Evolutionary conservation across 2,329 filamentous ascomycete genomes (phyloP), one percentile per base, ranked within the genome.

Genomic region (Beauveria asiatica): DNA sequence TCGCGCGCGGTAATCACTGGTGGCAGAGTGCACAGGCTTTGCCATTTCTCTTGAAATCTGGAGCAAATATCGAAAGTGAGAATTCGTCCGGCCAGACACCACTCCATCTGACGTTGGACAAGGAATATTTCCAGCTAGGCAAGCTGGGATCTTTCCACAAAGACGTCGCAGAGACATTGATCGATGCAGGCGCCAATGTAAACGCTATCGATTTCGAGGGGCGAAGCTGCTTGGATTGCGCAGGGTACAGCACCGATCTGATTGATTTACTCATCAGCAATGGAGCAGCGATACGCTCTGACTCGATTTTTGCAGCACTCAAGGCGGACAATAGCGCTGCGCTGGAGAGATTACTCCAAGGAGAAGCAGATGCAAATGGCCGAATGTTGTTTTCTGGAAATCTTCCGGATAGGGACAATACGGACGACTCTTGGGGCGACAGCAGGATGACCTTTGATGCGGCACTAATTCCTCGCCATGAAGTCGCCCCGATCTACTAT

Each of bases 11-110:
- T 2, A 19, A 27, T 10, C 33, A 54, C 7, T 65, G 64, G 64
- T 64, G 64, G 63, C 62, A 64, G 4, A 54, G 53, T 4, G 56
- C 39, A 3, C 63, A 64, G 6, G 64, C 63, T 2, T 54, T 65
- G 1, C 61, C 60, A 4, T 65, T 57, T 53, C 52, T 64, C 3
- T 33, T 65, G 39, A 16, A 25, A 16, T 16, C 33, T 1, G 59
- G 59, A 0, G 63, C 52, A 17, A 48, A 57, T 13, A 13, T 65
- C 5, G 48, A 64, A n/a, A 17, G 19, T 13, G 48, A 30, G 10
- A 55, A 61, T 44, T 13, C 6, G 5, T 17, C 37, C 1, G 62
- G 63, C 0, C 46, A 62, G 42, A 64, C 55, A 3, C 63, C 64
- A 2, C 61, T 65, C 10, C 60, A 64, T 1, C 3, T 55, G 6